Base-by-base conservation (phyloP, 768 basidiomycete species). In the Erythrobasidium yunnanense region DNA sequence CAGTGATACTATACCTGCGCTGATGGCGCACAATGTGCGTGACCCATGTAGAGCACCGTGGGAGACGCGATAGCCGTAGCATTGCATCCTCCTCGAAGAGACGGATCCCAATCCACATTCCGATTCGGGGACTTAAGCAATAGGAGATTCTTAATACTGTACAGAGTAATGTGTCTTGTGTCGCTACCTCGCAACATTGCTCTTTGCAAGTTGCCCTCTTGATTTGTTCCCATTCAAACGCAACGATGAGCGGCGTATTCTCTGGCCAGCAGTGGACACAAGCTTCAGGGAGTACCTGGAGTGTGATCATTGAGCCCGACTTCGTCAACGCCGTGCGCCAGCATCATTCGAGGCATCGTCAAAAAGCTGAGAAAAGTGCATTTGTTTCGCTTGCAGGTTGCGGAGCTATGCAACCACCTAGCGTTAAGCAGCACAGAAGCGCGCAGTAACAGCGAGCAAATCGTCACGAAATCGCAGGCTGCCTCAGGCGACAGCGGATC, bases 181-280 rank as follows among this genome's bases (percentile, higher is more conserved):
- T n/a, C n/a, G n/a, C n/a, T n/a, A n/a, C n/a, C n/a, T n/a, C 11
- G 38, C 11, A 11, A 42, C 11, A n/a, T 42, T 42, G 38, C 38
- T n/a, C n/a, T 42, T 42, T 42, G 38, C n/a, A n/a, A n/a, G n/a
- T n/a, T 42, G 11, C 38, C 38, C 11, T 42, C n/a, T 11, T n/a
- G 11, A 42, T 42, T 42, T n/a, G 11, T 11, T 42, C 38, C 38
- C 11, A 11, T n/a, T n/a, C 38, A n/a, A 11, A 42, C n/a, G n/a
- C 11, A 11, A 42, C 38, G 38, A 42, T 42, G 38, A 42, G 38
- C 38, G 38, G 60, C 25, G 60, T 63, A 5, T 63, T 63, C 47
- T 63, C 60, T 22, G 60, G 60, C 3, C n/a, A 49, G 22, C 60
- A 63, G 46, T 63, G 60, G 60, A 63, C 60, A 23, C 32, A 29